phyloP scores from a whole-genome alignment of 345 rosid genomes.

The Gossypium thurberi region DNA sequence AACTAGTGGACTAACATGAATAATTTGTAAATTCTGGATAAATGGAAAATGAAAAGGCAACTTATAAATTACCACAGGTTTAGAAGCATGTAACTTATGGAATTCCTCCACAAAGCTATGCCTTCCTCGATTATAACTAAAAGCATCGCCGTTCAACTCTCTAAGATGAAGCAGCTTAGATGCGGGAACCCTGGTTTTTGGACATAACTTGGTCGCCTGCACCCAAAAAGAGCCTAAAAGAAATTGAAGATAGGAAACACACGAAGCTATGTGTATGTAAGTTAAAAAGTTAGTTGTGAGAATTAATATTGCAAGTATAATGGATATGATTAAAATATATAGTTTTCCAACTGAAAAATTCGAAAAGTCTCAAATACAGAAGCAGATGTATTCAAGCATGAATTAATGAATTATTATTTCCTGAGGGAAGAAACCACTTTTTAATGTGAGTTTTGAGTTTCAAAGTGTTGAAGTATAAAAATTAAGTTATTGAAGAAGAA shows the following conservation, averaged over 20 bases:
- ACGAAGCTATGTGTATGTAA: too few relatives aligned
- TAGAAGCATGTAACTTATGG: slow-evolving; percentile 52
- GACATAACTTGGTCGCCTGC: slow-evolving; percentile 20
- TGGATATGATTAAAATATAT: neutral
- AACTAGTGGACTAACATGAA: neutral
- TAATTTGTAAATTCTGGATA: neutral
- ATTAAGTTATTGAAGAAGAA: neutral
- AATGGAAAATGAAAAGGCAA: neutral
- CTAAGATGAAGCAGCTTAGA: slow-evolving; percentile 50
- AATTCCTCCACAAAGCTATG: slow-evolving; percentile 59
- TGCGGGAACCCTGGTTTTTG: slow-evolving; percentile 24
- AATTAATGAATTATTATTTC: neutral
- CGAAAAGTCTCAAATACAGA: neutral
- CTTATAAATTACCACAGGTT: slow-evolving; percentile 44
- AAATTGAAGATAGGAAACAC: too few relatives aligned
- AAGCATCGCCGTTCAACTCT: slow-evolving; percentile 53
- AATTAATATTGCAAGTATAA: too few relatives aligned
- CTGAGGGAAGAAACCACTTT: neutral
- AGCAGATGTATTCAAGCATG: neutral
- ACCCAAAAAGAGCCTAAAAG: neutral
- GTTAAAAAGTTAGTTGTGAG: too few relatives aligned
- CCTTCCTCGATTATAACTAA: slow-evolving; percentile 30
- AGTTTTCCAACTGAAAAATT: neutral
- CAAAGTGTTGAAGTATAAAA: too few relatives aligned
- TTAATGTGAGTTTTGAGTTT: neutral